phyloP scores from a whole-genome alignment of 345 rosid genomes.

The Citrus reticulata region DNA sequence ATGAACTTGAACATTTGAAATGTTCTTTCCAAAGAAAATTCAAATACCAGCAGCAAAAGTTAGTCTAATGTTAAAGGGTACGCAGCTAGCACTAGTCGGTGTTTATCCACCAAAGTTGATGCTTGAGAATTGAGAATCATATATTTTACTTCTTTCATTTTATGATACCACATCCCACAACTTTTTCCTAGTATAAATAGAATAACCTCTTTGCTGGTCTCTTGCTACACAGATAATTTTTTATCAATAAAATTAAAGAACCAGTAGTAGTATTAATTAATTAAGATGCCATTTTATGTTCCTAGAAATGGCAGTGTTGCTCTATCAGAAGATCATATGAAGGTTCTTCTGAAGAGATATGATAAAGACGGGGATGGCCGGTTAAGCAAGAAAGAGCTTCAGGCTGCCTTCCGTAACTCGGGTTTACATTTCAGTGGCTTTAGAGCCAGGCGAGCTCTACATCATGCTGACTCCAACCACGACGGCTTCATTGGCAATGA shows the following conservation, averaged over 20 bases:
- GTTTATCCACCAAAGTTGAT: neutral
- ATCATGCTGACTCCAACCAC: neutral
- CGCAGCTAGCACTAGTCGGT: neutral
- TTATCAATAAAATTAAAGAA: neutral
- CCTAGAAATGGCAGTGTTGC: neutral
- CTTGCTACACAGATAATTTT: too few species aligned
- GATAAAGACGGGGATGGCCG: constrained; percentile 4
- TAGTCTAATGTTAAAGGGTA: too few species aligned
- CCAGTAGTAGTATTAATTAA: too few species aligned
- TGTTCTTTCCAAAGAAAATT: too few species aligned
- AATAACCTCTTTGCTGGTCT: neutral
- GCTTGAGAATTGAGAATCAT: too few species aligned
- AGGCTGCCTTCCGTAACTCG: neutral
- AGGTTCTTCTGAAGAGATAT: neutral
- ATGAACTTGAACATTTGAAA: too few species aligned
- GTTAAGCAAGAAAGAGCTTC: constrained; percentile 1
- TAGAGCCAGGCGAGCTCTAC: neutral
- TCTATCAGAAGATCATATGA: neutral
- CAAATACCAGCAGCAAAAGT: too few species aligned
- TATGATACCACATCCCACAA: neutral
- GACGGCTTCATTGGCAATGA: constrained; percentile 1
- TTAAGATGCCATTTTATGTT: constrained; percentile 3
- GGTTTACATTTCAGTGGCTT: neutral
- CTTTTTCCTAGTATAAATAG: neutral
- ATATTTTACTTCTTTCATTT: too few species aligned